Percentiles rank a stretch among this genome's conserved stretches.
Conservation (phyloP, 2,329 filamentous ascomycete genomes). For the Alternaria panax region DNA sequence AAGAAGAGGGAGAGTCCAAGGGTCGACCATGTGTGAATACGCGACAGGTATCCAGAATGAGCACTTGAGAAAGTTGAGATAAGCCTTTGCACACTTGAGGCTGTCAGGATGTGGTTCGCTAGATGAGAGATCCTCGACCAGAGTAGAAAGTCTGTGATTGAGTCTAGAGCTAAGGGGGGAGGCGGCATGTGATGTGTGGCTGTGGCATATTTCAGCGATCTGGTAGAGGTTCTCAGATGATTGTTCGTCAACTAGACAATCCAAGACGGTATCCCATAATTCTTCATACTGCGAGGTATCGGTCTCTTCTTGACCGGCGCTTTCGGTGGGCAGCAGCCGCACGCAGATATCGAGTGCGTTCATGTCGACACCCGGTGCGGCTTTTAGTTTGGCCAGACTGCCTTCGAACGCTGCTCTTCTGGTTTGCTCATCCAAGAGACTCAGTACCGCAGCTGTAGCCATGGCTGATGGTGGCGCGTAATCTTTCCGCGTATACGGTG, state of each 20-base stretch:
- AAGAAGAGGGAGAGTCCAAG: constrained; percentile 23
- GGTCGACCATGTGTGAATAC: constrained; percentile 29
- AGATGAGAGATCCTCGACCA: constrained; percentile 3
- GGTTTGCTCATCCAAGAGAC: constrained; percentile 31
- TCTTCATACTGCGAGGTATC: constrained; percentile 7
- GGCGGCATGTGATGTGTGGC: constrained; percentile 24
- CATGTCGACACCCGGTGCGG: constrained; percentile 24
- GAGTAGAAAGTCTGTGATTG: constrained; percentile 3
- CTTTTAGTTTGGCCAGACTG: constrained; percentile 30
- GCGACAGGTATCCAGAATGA: constrained; percentile 40
- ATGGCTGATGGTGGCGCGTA: not conserved
- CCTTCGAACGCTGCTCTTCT: constrained; percentile 31
- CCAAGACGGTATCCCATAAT: constrained; percentile 27
- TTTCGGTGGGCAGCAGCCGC: constrained; percentile 23
- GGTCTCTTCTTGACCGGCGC: not conserved
- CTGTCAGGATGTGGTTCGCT: not conserved
- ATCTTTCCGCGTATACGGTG: not conserved
- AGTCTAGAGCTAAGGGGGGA: constrained; percentile 20
- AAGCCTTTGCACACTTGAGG: constrained; percentile 14
- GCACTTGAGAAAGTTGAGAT: constrained; percentile 40
- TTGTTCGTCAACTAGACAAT: constrained; percentile 21
- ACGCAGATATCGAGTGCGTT: constrained; percentile 33
- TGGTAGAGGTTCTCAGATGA: constrained; percentile 30
- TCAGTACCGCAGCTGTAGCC: constrained; percentile 30
- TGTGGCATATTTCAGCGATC: constrained; percentile 35